Evolutionary conservation across 352 stramenopile species (phyloP), one percentile per base, ranked within the genome.

Genomic region (Elongisporangium anandrum): DNA sequence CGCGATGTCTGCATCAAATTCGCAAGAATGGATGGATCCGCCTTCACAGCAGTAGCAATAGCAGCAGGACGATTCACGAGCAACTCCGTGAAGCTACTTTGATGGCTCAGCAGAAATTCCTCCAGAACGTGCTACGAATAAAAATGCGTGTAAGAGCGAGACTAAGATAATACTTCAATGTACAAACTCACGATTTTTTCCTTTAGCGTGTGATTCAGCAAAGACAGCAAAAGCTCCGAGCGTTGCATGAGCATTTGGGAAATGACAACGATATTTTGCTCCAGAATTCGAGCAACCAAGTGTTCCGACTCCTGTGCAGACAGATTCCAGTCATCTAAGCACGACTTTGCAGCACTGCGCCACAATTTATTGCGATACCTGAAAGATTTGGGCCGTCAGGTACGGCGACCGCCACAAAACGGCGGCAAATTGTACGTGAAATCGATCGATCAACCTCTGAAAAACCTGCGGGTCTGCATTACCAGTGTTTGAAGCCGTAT

Each of bases 221-320:
- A 48, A 3, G 76, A 52, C 7, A 86, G 56, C 2, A 91, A 58
- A 13, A 90, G 61, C 48, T 93, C 83, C 0, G 61, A 58, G 51
- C 76, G 69, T 50, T 83, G 77, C 1, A 67, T 61, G 3, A 93
- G 71, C 47, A 80, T 73, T 45, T 89, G 69, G 0, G 83, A 89
- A 39, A 93, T 68, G 12, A 75, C 47, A 50, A 81, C 73, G n/a
- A 87, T 73, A 51, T 93, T 88, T 56, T 91, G 81, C 66, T 93
- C 81, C 16, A 93, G 61, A 13, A 93, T 75, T 3, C 80, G 75
- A 21, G 69, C 77, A 13, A 93, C 72, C 2, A 93, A 58, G 21
- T 75, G 62, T 50, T 83, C 69, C 1, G 77, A 85, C 10, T 75
- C 73, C 79, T 85, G 54, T 24, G 12, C 1, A 45, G 10, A 4